Conservation (phyloP, 345 rosid species). For the Citropsis articulata region DNA sequence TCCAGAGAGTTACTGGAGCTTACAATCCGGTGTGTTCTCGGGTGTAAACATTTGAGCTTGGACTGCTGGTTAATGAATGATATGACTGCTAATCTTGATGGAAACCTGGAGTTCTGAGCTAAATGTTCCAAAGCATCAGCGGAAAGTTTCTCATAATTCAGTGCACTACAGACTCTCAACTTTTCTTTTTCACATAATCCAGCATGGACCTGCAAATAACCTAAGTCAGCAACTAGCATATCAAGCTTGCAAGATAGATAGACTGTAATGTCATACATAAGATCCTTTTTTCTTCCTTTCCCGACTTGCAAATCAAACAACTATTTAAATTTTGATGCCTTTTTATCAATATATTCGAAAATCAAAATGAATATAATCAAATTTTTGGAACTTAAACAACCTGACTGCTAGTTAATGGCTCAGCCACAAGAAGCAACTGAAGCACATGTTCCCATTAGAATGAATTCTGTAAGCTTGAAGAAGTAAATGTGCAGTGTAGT, state of each 20-base stretch:
- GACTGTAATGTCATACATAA: background rate
- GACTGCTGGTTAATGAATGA: conserved; percentile 29
- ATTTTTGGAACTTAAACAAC: background rate
- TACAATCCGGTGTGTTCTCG: background rate
- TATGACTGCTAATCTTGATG: conserved; percentile 28
- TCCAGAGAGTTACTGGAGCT: background rate
- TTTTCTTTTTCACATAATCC: conserved; percentile 32
- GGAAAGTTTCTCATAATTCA: conserved; percentile 48
- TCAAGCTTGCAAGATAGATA: background rate
- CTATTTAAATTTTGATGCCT: background rate
- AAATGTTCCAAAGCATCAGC: conserved; percentile 27
- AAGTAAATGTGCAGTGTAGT: too few relatives aligned
- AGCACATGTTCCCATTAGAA: background rate
- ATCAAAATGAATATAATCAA: background rate
- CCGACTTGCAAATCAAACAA: background rate
- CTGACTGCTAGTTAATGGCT: background rate
- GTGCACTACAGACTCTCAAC: conserved; percentile 28
- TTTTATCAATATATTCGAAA: background rate
- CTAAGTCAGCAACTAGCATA: background rate
- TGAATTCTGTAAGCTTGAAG: background rate
- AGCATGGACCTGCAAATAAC: conserved; percentile 40
- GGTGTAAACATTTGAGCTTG: conserved; percentile 14
- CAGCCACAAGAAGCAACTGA: background rate
- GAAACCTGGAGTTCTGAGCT: conserved; percentile 37
- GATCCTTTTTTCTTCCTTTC: background rate